These are phyloP conservation scores for Gentiana straminea DNA, from an alignment of 257 asterid species.

Conservation along the genomic window DNA sequence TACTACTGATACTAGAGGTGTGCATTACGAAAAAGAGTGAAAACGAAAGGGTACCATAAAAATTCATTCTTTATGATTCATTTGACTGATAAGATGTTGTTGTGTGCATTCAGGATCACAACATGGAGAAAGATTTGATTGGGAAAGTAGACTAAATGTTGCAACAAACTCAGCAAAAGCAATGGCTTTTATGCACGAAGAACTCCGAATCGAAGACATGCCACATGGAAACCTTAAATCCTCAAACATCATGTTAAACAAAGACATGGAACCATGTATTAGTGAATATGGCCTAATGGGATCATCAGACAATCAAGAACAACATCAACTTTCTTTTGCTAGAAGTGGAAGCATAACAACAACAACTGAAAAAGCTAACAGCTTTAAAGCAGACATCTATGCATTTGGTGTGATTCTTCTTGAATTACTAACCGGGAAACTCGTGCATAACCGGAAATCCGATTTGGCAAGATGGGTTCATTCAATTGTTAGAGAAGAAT, in stretches of 20 bases:
- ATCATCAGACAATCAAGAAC: background rate
- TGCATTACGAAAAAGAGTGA: too few species aligned
- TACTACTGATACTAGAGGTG: too few species aligned
- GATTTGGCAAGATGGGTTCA: conserved; percentile 67
- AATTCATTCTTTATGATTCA: too few species aligned
- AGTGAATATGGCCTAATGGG: conserved; percentile 59
- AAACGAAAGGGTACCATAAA: too few species aligned
- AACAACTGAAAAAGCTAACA: background rate
- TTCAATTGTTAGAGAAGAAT: conserved; percentile 56
- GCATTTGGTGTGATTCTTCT: conserved; percentile 52
- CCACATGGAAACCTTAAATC: conserved; percentile 70
- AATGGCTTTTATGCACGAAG: conserved; percentile 51
- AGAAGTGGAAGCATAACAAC: conserved; percentile 8
- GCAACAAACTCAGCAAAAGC: conserved; percentile 44
- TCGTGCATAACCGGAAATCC: conserved; percentile 36
- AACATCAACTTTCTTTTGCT: conserved; percentile 8
- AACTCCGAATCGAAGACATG: conserved; percentile 36
- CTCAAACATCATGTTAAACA: conserved; percentile 47
- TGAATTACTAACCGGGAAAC: conserved; percentile 60
- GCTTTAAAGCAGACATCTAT: conserved; percentile 35
- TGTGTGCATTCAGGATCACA: conserved; percentile 29
- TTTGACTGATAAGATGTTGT: too few species aligned
- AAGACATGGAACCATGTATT: conserved; percentile 44
- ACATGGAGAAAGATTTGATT: conserved; percentile 26
- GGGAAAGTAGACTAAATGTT: conserved; percentile 45